phyloP scores from a whole-genome alignment of 805 yeast genomes.

The Suhomyces tanzawaensis region DNA sequence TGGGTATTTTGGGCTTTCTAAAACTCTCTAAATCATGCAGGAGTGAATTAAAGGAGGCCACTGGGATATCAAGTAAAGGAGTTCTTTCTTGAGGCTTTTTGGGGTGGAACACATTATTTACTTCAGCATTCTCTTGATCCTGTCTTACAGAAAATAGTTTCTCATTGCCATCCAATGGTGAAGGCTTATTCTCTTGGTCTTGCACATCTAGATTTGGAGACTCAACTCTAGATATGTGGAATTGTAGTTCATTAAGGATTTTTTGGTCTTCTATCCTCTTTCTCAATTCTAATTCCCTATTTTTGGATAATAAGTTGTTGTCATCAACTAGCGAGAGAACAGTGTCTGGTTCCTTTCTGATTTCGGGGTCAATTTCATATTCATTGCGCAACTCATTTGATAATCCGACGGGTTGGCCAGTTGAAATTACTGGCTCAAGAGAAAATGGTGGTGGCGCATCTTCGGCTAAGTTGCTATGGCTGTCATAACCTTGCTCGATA shows the following conservation, averaged over 20 bases:
- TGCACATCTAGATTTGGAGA: too few species aligned
- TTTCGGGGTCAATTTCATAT: too few species aligned
- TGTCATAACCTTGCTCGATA: neutral
- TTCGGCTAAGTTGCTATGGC: neutral
- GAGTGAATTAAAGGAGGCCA: conserved; percentile 14
- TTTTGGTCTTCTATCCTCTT: conserved; percentile 27
- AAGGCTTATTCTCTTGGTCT: neutral
- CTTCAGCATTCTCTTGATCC: neutral
- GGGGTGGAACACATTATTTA: neutral
- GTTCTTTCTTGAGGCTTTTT: conserved; percentile 8
- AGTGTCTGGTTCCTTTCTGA: neutral
- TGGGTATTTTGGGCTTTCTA: conserved; percentile 34
- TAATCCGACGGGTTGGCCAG: too few species aligned
- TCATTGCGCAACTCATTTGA: too few species aligned
- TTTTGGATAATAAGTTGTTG: conserved; percentile 12
- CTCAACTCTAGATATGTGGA: too few species aligned
- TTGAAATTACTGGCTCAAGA: too few species aligned
- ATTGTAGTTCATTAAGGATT: conserved; percentile 2
- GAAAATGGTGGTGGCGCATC: conserved; percentile 7
- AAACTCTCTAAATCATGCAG: conserved; percentile 18
- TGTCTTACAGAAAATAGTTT: neutral
- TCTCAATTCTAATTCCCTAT: conserved; percentile 23
- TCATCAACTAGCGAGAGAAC: neutral
- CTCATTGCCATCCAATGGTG: neutral
- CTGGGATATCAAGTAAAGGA: conserved; percentile 19